Evolutionary conservation across 345 rosid species (phyloP), one percentile per base, ranked within the genome.

Genomic region (Dipteronia dyeriana): DNA sequence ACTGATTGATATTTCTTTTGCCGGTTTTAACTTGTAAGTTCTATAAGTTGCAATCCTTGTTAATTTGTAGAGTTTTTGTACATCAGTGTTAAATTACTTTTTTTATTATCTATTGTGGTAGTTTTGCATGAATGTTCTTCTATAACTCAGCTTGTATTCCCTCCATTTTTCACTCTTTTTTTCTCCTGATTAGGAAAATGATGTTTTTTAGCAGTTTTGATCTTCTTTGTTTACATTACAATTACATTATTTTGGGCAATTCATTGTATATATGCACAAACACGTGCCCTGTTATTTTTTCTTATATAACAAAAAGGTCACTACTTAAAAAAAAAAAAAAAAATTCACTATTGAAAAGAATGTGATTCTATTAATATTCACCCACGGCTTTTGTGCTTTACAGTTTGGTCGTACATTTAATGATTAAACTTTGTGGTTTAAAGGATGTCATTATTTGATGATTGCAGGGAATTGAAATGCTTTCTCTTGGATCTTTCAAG

Each of bases 391-490:
- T 61, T 43, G 3, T 74, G 43, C 10, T 26, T 10, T 29, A 73
- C 7, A 7, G 19, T 43, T 3, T 49, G 57, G 10, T 13, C 22
- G 20, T n/a, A 54, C 10, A 13, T 34, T 12, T 34, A 14, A 53
- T 45, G 31, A 41, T 16, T 31, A 11, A 56, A 39, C 51, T 29
- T 7, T 49, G 49, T 53, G 22, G 41, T n/a, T 34, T 69, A 31
- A 70, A 43, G 25, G 39, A 54, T 51, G 29, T 70, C 0, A 14
- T 47, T 71, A 23, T 79, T 73, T 75, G 70, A 31, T 43, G 68
- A 62, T 77, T 81, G 63, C 83, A 96, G 99, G 99, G 99, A 70
- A 96, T 94, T 86, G 99, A 96, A 88, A 96, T 94, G 97, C 98
- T 97, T 79, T 94, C 97, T 79, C 98, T 97, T 67, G 98, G 97